Conservation (phyloP, 345 rosid species). For the Fremontodendron californicum region DNA sequence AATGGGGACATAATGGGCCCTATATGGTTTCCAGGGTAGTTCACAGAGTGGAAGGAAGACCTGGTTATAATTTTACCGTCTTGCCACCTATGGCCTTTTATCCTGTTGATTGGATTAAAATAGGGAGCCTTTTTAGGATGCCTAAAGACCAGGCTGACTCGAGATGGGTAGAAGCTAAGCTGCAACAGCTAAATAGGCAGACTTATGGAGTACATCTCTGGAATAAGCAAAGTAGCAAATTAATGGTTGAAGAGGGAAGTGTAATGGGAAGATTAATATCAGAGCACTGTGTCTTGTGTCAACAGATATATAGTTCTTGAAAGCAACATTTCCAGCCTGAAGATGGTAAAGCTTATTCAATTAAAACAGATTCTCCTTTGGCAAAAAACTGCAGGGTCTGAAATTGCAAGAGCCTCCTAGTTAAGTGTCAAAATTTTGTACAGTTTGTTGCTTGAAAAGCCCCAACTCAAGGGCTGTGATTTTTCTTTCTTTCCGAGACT, state of each 20-base stretch:
- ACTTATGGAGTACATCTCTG: constrained; percentile 71
- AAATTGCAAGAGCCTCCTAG: not conserved
- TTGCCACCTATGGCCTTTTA: constrained; percentile 66
- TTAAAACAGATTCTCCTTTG: not conserved
- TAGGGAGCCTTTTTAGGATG: constrained; percentile 46
- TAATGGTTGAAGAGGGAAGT: constrained; percentile 60
- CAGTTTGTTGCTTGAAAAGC: not conserved
- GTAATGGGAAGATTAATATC: constrained; percentile 48
- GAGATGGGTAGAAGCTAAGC: constrained; percentile 44
- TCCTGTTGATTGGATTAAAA: constrained; percentile 64
- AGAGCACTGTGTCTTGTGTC: constrained; percentile 53
- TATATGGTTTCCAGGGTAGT: constrained; percentile 69
- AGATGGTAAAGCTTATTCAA: not conserved
- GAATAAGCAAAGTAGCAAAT: constrained; percentile 60
- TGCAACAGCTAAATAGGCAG: constrained; percentile 41
- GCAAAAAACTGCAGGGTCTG: not conserved
- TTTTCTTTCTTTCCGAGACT: not conserved
- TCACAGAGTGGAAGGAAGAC: constrained; percentile 33
- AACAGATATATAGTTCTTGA: constrained; percentile 23
- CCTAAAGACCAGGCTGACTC: constrained; percentile 35
- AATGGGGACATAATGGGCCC: constrained; percentile 91
- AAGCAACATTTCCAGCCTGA: not conserved
- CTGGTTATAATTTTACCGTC: constrained; percentile 45
- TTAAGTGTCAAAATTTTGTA: not conserved
- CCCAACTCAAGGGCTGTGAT: not conserved